These are phyloP conservation scores for Oryza glumipatula DNA, from an alignment of 176 grass and related monocot genomes.

Conservation along the genomic window DNA sequence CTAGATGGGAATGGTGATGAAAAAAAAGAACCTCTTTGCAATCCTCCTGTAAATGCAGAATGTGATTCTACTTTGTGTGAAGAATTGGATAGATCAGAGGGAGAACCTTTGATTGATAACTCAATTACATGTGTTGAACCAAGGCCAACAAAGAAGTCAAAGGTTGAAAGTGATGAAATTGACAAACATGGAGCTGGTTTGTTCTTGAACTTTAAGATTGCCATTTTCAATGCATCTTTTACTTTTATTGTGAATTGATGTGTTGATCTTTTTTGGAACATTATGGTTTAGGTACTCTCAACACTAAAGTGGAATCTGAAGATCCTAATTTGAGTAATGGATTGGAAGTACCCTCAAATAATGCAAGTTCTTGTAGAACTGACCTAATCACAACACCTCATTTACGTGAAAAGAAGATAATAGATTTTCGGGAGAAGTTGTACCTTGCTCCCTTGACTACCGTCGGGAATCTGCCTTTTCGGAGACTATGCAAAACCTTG, in stretches of 20 bases:
- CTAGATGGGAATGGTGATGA: constrained; percentile 39
- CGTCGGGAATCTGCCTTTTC: constrained; percentile 95
- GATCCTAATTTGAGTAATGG: constrained; percentile 53
- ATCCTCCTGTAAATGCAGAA: constrained; percentile 15
- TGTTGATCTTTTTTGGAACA: constrained; percentile 32
- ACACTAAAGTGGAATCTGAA: constrained; percentile 39
- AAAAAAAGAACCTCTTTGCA: constrained; percentile 36
- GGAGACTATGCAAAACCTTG: constrained; percentile 83
- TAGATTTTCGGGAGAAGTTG: constrained; percentile 87
- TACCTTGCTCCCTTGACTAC: constrained; percentile 93
- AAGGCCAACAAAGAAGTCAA: constrained; percentile 83
- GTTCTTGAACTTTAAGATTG: constrained; percentile 23
- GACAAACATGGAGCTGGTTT: constrained; percentile 39
- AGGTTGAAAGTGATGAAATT: constrained; percentile 64
- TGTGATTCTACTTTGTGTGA: constrained; percentile 36
- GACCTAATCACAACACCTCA: constrained; percentile 55
- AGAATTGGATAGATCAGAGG: constrained; percentile 50
- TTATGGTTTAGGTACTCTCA: constrained; percentile 49
- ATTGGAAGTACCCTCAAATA: constrained; percentile 47
- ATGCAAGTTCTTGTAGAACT: constrained; percentile 51
- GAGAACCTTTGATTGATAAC: constrained; percentile 39
- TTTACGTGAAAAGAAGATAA: constrained; percentile 83
- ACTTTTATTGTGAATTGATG: constrained; percentile 19
- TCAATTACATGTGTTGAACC: constrained; percentile 40
- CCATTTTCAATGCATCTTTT: constrained; percentile 24